Evolutionary conservation across 257 asterid species (phyloP), one percentile per base, ranked within the genome.

Genomic region (Cinchona pubescens): DNA sequence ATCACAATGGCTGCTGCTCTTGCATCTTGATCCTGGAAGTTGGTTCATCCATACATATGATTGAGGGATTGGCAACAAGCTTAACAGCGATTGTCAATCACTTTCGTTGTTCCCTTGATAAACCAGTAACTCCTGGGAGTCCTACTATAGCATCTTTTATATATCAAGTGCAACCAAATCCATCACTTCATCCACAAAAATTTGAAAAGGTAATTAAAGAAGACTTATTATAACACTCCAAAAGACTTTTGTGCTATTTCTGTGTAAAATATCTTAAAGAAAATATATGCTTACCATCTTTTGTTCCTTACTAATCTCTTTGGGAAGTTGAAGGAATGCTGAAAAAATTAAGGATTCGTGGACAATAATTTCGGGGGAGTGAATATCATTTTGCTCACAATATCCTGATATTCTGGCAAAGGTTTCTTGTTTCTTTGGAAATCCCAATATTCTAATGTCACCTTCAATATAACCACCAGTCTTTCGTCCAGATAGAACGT

Each of bases 11-110:
- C 98, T 63, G 97, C 98, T 5, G 98, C 96, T 67, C 98, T 81
- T 8, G 98, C 98, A 80, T 93, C n/a, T n/a, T 97, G 21, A 93
- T 91, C 59, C 98, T 97, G 2, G 98, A 93, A 10, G 98, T 93
- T 40, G 96, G 98, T 84, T 93, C 98, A 45, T 93, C 98, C 98
- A 93, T 88, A 83, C 91, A 91, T 72, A 91, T 93, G 35, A 93
- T 93, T 14, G 97, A 91, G 3, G 97, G 98, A 51, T 93, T 93
- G 29, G 97, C 98, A 72, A 90, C 98, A 1, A 93, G 95, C 81
- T 93, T 97, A 23, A 91, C 97, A 3, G 98, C 98, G 11, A 93
- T 82, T 11, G 97, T 93, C 34, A 93, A 79, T 79, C 98, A 71
- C 84, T 93, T 93, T 23, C 98, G 79, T 75, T 93, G 98, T 83